Conservation (phyloP, 2,329 filamentous ascomycete species). For the Daldinia sp. region DNA sequence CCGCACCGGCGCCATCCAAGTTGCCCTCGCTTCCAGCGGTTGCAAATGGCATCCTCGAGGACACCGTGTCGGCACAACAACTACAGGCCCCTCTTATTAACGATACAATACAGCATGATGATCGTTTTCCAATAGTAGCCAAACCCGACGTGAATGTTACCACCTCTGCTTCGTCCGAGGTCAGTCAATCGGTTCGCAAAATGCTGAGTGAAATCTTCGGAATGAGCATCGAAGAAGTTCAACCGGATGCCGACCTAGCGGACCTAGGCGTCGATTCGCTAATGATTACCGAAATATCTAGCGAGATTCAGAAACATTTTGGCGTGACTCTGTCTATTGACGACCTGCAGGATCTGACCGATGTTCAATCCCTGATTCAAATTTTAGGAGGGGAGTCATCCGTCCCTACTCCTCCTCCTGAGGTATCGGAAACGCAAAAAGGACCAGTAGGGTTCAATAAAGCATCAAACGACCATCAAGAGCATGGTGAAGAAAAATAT, state of each 20-base stretch:
- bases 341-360: constrained; percentile 11
- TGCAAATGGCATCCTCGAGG: constrained; percentile 19
- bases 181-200: constrained; percentile 11
- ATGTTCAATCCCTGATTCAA: constrained; percentile 8
- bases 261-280: constrained; percentile 52
- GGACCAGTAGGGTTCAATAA: not conserved
- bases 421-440: not conserved
- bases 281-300: constrained; percentile 47
- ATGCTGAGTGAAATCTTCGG: constrained; percentile 22
- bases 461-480: not conserved
- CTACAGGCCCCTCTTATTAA: not conserved
- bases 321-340: constrained; percentile 22
- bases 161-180: not conserved
- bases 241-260: constrained; percentile 37
- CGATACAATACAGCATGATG: not conserved
- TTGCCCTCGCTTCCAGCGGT: constrained; percentile 25
- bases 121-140: not conserved
- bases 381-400: constrained; percentile 8
- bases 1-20: not conserved
- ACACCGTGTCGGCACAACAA: not conserved
- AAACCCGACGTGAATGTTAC: not conserved
- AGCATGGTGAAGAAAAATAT: not conserved
- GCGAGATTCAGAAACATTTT: constrained; percentile 41
- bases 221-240: constrained; percentile 19
- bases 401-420: not conserved